Base-by-base conservation (phyloP, 257 asterid species). In the Salvia miltiorrhiza region DNA sequence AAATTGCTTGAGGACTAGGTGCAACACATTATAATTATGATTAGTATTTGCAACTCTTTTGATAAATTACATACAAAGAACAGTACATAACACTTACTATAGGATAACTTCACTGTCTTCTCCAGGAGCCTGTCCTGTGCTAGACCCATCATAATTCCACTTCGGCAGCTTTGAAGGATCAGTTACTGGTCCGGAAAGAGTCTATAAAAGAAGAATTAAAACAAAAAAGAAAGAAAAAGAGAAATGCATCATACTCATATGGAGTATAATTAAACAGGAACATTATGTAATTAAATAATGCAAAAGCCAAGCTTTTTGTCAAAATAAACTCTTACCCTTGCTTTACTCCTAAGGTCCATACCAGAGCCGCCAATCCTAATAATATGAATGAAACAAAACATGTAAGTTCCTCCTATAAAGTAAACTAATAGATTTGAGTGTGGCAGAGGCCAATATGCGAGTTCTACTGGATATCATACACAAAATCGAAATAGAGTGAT, bases 121-220 rank as follows among this genome's bases (percentile, higher is more conserved):
- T 0, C 99, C 99, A 0, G 93, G 91, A 47, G 99, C 99, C 83
- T 93, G 99, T 45, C 93, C 95, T 0, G 98, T 93, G 82, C 98
- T 93, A 2, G 98, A 93, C 2, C 98, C 98, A 23, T 93, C 98
- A 28, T 85, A 93, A 77, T 93, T 93, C 98, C 98, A 93, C 37
- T 90, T 93, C 0, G 98, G 98, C 14, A 93, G 93, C 82, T 88
- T 61, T 6, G 86, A 52, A n/a, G 97, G 97, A 72, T 88, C 89
- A 10, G 17, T 57, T 7, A 90, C 84, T 0, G 88, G 90, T 58
- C 86, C 90, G 8, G 88, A 13, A 50, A 93, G 83, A 21, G 96
- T 93, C 98, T 93, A 77, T 28, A 17, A 32, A 79, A 10, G 33
- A 33, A 44, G 58, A 62, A 54, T 37, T 61, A 14, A 21, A 35